Evolutionary conservation across 2,329 filamentous ascomycete genomes (phyloP).

Genomic region (Calonectria pteridis): DNA sequence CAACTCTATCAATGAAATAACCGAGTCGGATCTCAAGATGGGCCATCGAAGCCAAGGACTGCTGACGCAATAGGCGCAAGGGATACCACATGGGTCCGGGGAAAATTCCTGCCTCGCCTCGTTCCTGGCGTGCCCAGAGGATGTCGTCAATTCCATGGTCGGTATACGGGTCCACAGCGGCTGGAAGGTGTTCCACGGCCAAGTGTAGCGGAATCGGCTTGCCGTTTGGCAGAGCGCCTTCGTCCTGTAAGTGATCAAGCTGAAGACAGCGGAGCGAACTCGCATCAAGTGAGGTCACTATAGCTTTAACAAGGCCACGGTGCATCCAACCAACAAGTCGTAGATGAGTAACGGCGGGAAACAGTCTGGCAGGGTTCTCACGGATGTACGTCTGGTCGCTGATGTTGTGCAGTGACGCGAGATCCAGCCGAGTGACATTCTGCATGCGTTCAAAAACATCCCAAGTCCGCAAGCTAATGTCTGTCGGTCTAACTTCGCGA

Average conservation of each 20-base stretch:
- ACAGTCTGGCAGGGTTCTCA: neutral
- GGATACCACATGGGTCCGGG: neutral
- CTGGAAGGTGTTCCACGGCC: neutral
- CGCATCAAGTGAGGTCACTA: neutral
- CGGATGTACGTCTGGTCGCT: neutral
- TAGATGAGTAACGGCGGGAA: neutral
- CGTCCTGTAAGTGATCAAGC: conserved; percentile 3
- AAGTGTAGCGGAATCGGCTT: neutral
- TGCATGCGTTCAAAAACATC: neutral
- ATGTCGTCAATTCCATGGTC: neutral
- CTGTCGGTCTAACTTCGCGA: neutral
- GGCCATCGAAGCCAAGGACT: neutral
- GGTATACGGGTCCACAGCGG: neutral
- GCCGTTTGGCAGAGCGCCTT: conserved; percentile 2
- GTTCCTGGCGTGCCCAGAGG: neutral
- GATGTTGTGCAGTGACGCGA: neutral
- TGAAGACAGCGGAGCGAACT: neutral
- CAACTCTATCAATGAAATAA: neutral
- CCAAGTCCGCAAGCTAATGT: neutral
- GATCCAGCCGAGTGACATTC: neutral
- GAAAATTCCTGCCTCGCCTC: neutral
- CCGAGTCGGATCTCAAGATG: neutral
- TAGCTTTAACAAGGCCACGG: neutral
- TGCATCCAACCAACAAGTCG: conserved; percentile 5
- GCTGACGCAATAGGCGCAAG: neutral